Percentiles rank a stretch among this genome's conserved stretches.
Conservation (phyloP, 208 protist species). For the Crithidia expoeki region DNA sequence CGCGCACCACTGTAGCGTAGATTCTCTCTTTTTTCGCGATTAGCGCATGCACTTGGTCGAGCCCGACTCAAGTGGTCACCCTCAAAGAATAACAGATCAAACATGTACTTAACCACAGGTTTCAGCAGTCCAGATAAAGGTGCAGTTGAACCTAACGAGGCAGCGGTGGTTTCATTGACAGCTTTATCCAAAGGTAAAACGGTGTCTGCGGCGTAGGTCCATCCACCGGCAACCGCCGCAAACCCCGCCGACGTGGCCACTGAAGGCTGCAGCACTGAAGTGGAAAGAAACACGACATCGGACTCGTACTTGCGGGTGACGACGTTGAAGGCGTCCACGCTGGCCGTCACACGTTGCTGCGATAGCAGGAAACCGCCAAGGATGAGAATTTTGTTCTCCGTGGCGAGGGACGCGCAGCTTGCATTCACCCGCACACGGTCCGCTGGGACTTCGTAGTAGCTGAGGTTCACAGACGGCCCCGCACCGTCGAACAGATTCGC, state of each 20-base stretch:
- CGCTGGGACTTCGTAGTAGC: conserved; percentile 26
- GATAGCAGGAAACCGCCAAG: conserved; percentile 37
- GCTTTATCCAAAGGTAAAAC: too few relatives aligned
- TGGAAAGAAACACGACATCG: conserved; percentile 19
- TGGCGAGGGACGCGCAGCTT: conserved; percentile 32
- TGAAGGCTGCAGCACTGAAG: conserved; percentile 33
- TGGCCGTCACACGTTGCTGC: conserved; percentile 23
- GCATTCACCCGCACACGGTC: conserved; percentile 37
- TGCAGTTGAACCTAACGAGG: neutral
- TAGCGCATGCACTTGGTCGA: too few relatives aligned
- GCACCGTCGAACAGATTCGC: too few relatives aligned
- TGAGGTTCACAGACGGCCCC: conserved; percentile 18
- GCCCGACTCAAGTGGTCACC: neutral
- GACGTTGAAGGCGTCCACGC: conserved; percentile 44
- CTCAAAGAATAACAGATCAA: conserved; percentile 34
- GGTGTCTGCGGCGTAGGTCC: conserved; percentile 16
- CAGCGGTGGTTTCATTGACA: neutral
- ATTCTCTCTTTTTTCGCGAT: too few relatives aligned
- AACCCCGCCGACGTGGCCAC: conserved; percentile 39
- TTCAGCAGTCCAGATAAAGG: neutral
- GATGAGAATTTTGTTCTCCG: conserved; percentile 33
- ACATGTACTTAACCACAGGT: conserved; percentile 11
- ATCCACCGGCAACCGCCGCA: conserved; percentile 35
- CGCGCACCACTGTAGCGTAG: too few relatives aligned
- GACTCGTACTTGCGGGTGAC: conserved; percentile 39